phyloP scores from a whole-genome alignment of 2,329 filamentous ascomycete genomes.

The Neonectria faginata region DNA sequence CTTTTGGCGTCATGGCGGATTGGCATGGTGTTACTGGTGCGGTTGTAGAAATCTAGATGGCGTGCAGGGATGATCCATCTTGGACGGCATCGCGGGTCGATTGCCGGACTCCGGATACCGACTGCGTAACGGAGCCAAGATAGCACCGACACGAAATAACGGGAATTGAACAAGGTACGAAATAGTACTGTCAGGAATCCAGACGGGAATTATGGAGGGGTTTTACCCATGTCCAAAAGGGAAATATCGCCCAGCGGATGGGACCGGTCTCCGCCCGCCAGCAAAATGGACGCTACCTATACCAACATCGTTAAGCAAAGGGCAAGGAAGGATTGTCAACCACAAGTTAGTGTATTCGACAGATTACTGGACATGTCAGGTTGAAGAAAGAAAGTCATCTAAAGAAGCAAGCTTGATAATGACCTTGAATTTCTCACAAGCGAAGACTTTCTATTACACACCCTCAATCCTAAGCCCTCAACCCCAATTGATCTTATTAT shows the following conservation, averaged over 20 bases:
- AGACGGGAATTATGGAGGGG: background rate
- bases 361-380: too few relatives aligned
- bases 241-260: background rate
- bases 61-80: background rate
- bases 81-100: background rate
- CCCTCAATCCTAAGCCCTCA: too few relatives aligned
- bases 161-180: too few relatives aligned
- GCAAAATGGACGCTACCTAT: background rate
- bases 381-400: too few relatives aligned
- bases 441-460: too few relatives aligned
- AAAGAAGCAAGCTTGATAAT: too few relatives aligned
- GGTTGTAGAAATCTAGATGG: constrained; percentile 10
- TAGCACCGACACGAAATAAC: too few relatives aligned
- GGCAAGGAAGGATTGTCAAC: background rate
- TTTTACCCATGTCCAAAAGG: background rate
- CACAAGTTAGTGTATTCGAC: too few relatives aligned
- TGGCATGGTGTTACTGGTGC: constrained; percentile 38
- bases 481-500: too few relatives aligned
- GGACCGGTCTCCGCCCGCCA: background rate
- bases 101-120: background rate
- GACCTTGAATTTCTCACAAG: too few relatives aligned
- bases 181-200: too few relatives aligned
- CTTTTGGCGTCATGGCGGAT: background rate
- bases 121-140: background rate
- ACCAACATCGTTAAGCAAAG: background rate